These are phyloP conservation scores for Cronartium quercuum DNA, from an alignment of 1,284 basidiomycete species.

Conservation along the genomic window DNA sequence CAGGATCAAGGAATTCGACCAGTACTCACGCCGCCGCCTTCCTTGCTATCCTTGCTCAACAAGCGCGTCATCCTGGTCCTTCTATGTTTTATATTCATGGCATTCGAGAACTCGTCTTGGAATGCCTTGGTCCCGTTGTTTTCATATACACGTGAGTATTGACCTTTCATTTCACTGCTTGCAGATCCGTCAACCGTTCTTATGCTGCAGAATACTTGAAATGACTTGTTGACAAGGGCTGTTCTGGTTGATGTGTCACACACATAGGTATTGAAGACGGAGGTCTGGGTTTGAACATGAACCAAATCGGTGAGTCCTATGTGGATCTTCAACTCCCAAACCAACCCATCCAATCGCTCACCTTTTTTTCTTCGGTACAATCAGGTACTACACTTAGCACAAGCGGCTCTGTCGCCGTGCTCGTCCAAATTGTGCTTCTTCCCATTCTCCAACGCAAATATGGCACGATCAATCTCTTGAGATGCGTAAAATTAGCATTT, in stretches of 20 bases:
- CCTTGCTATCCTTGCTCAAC: not conserved
- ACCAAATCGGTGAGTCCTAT: slow-evolving; percentile 23
- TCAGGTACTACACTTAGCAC: slow-evolving; percentile 24
- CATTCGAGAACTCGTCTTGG: slow-evolving; percentile 24
- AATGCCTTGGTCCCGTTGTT: slow-evolving; percentile 23
- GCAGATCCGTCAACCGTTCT: not conserved
- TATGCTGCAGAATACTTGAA: not conserved
- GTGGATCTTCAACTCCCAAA: too few species aligned
- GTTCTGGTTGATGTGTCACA: not conserved
- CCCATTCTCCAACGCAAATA: slow-evolving; percentile 3
- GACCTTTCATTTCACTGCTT: not conserved
- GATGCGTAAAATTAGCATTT: not conserved
- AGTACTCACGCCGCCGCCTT: not conserved
- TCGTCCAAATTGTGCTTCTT: slow-evolving; percentile 15
- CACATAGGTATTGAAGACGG: slow-evolving; percentile 29
- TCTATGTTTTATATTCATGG: slow-evolving; percentile 21
- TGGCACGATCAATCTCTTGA: slow-evolving; percentile 1
- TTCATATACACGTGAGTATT: slow-evolving; percentile 22
- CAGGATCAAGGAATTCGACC: not conserved
- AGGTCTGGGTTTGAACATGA: slow-evolving; percentile 21
- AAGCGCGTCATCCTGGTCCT: slow-evolving; percentile 9
- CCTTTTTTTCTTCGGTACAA: too few species aligned
- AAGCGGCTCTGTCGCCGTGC: slow-evolving; percentile 20
- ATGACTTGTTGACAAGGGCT: not conserved
- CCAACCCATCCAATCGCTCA: not conserved